Percentiles rank a stretch among this genome's conserved stretches.
phyloP scores from a whole-genome alignment of 257 asterid species.

The Perilla frutescens region DNA sequence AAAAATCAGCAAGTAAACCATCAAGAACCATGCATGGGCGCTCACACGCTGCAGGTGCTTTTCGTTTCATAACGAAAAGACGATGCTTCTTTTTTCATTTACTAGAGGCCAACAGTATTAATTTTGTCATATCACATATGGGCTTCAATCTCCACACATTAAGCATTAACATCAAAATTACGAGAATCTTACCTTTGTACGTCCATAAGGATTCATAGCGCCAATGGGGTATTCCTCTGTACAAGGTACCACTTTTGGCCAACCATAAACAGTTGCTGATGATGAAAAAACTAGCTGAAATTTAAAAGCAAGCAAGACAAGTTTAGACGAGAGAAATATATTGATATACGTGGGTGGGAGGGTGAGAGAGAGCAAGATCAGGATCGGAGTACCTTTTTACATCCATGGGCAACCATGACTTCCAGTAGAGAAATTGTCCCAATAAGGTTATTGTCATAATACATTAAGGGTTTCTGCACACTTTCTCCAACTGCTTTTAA shows the following conservation, averaged over 20 bases:
- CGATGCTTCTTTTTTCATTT: not conserved
- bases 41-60: not conserved
- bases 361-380: not conserved
- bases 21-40: not conserved
- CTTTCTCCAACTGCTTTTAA: constrained; percentile 97
- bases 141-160: constrained; percentile 14
- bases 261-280: constrained; percentile 97
- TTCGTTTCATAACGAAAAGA: not conserved
- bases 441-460: constrained; percentile 79
- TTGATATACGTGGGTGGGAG: not conserved
- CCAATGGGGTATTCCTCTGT: constrained; percentile 75
- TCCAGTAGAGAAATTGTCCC: constrained; percentile 80
- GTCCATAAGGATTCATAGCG: constrained; percentile 87
- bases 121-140: not conserved
- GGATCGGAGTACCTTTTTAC: constrained; percentile 61
- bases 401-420: constrained; percentile 93
- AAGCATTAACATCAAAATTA: not conserved
- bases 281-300: constrained; percentile 95
- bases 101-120: not conserved
- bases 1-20: not conserved
- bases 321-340: not conserved
- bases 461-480: constrained; percentile 80
- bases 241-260: constrained; percentile 93
- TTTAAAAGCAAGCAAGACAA: constrained; percentile 18
- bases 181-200: constrained; percentile 68